A percentile compares a stretch with the other conserved stretches of the same genome.
Conservation (phyloP, 176 grass and related monocot genomes). For the Paspalum notatum region DNA sequence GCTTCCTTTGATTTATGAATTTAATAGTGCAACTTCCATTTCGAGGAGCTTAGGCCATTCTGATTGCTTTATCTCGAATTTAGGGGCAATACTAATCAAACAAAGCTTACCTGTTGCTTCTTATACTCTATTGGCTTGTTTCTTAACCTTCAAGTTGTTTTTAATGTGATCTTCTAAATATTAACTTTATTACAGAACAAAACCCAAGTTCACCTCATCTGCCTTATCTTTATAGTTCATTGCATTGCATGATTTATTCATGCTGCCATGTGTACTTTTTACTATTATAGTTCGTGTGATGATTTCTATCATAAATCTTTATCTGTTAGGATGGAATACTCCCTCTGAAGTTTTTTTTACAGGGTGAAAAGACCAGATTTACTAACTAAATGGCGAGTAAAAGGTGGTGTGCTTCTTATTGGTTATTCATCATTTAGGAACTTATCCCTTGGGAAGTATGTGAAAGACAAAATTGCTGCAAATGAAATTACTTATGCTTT, state of each 20-base stretch:
- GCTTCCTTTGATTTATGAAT: not conserved
- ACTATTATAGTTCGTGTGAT: conserved; percentile 12
- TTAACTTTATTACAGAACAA: not conserved
- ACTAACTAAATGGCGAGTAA: conserved; percentile 80
- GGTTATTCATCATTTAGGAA: conserved; percentile 95
- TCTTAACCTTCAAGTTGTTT: not conserved
- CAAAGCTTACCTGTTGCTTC: not conserved
- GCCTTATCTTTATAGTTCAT: not conserved
- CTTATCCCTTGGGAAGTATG: conserved; percentile 81
- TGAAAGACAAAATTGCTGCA: conserved; percentile 71
- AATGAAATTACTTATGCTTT: conserved; percentile 74
- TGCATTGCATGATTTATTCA: conserved; percentile 17
- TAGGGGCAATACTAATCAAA: not conserved
- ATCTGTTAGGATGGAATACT: conserved; percentile 15
- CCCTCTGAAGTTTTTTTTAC: conserved; percentile 27
- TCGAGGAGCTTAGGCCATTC: not conserved
- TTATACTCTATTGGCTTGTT: not conserved
- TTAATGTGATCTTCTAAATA: not conserved
- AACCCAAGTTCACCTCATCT: not conserved
- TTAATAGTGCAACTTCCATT: not conserved
- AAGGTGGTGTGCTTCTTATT: conserved; percentile 92
- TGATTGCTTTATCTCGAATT: not conserved
- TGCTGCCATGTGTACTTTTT: conserved; percentile 11
- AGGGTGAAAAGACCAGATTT: conserved; percentile 82
- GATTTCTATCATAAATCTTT: not conserved